Percentiles rank a stretch among this genome's conserved stretches.
Conservation (phyloP, 208 protist species). For the Trypanosoma lewisi region DNA sequence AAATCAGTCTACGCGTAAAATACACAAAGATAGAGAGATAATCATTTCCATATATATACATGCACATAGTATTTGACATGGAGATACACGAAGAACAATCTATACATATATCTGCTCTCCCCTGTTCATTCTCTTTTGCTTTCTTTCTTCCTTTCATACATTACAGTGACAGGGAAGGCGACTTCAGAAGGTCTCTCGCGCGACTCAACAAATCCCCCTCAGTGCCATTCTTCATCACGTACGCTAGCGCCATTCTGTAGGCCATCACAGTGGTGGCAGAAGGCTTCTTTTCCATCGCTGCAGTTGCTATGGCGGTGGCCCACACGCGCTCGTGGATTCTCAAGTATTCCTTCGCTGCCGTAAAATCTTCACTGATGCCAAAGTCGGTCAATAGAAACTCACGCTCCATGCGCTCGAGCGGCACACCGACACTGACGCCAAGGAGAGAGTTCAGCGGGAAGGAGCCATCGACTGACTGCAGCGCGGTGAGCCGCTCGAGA, state of each 20-base stretch:
- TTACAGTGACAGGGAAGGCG: background rate
- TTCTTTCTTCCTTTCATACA: background rate
- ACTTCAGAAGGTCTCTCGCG: slow-evolving; percentile 2
- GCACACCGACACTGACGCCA: slow-evolving; percentile 21
- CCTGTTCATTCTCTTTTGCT: slow-evolving; percentile 1
- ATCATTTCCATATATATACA: background rate
- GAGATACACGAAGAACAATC: background rate
- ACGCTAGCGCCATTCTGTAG: slow-evolving; percentile 25
- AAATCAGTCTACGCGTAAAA: no score
- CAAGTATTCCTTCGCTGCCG: slow-evolving; percentile 10
- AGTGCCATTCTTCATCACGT: slow-evolving; percentile 19
- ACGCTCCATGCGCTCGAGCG: slow-evolving; percentile 20
- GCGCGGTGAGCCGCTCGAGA: slow-evolving; percentile 29
- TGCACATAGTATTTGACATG: background rate
- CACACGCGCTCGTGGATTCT: slow-evolving; percentile 27
- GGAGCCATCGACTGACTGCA: slow-evolving; percentile 43
- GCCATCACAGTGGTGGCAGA: slow-evolving; percentile 27
- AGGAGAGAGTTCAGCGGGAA: slow-evolving; percentile 34
- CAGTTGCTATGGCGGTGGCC: slow-evolving; percentile 50
- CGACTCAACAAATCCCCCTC: slow-evolving; percentile 27
- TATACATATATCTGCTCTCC: background rate
- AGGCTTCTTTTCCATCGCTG: slow-evolving; percentile 24
- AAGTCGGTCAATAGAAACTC: slow-evolving; percentile 16
- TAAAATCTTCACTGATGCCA: slow-evolving; percentile 14
- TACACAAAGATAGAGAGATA: no score